These are phyloP conservation scores for Cydonia oblonga DNA, from an alignment of 331 rosid genomes.

Conservation along the genomic window DNA sequence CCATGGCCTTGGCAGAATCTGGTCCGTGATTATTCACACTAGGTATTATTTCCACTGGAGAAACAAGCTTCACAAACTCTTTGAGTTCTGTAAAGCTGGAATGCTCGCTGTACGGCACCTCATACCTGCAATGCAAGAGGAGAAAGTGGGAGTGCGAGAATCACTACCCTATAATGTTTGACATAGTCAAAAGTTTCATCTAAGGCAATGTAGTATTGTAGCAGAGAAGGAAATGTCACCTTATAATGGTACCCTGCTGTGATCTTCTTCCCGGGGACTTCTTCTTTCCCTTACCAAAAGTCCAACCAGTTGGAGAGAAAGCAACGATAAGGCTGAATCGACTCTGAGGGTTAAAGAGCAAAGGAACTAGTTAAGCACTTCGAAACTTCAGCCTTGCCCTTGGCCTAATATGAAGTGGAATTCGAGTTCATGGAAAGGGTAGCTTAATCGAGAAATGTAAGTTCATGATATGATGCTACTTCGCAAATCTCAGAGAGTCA, in stretches of 20 bases:
- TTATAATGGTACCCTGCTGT: constrained; percentile 90
- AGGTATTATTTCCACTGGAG: constrained; percentile 70
- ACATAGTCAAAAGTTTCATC: neutral
- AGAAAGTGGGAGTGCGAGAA: too few relatives aligned
- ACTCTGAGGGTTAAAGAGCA: constrained; percentile 30
- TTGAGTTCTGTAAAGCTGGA: constrained; percentile 78
- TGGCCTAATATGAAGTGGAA: neutral
- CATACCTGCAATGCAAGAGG: constrained; percentile 43
- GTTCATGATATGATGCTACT: neutral
- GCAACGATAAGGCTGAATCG: constrained; percentile 83
- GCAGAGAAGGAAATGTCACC: constrained; percentile 29
- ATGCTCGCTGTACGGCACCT: constrained; percentile 94
- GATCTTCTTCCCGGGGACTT: constrained; percentile 82
- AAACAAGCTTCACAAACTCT: constrained; percentile 60
- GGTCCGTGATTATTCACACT: constrained; percentile 80
- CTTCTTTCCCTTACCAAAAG: constrained; percentile 84
- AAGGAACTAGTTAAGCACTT: neutral
- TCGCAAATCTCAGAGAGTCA: too few relatives aligned
- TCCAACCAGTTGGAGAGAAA: constrained; percentile 96
- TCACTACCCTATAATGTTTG: neutral
- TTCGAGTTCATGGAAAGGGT: neutral
- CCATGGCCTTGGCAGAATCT: constrained; percentile 67
- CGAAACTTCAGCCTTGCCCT: neutral
- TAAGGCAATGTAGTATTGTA: neutral
- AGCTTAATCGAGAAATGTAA: neutral